Evolutionary conservation across 768 basidiomycete species (phyloP).

Genomic region (Chalciporus chontae): DNA sequence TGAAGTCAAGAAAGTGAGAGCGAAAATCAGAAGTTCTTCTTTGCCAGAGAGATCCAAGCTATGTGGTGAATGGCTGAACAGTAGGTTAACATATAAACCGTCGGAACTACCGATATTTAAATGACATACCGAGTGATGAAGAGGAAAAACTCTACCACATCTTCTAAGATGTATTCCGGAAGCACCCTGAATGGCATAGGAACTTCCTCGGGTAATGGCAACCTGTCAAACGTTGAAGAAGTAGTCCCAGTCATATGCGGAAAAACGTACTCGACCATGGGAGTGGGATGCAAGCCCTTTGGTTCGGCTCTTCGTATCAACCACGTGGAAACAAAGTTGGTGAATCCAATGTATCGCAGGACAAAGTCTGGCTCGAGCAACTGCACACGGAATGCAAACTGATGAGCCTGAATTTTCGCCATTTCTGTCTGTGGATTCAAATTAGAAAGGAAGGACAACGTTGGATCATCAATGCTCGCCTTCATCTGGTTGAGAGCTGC

Average conservation of each 20-base stretch:
- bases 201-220: conserved; percentile 83
- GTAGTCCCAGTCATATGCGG: neutral
- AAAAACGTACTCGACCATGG: conserved; percentile 56
- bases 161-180: conserved; percentile 93
- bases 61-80: conserved; percentile 60
- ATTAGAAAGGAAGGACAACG: neutral
- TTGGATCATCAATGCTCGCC: conserved; percentile 34
- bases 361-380: conserved; percentile 84
- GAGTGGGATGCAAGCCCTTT: conserved; percentile 67
- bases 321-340: conserved; percentile 92
- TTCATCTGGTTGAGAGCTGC: conserved; percentile 75
- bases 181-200: conserved; percentile 82
- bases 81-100: neutral
- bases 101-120: neutral
- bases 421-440: conserved; percentile 55
- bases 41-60: conserved; percentile 84
- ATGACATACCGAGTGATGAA: conserved; percentile 73
- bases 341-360: conserved; percentile 75
- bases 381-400: conserved; percentile 81
- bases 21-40: conserved; percentile 81
- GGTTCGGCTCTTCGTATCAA: conserved; percentile 89
- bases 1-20: conserved; percentile 86
- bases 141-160: conserved; percentile 84
- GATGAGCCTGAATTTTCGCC: conserved; percentile 63
- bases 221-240: conserved; percentile 39